These are phyloP conservation scores for Euphorbia celastroides DNA, from an alignment of 441 rosid species.

Conservation along the genomic window DNA sequence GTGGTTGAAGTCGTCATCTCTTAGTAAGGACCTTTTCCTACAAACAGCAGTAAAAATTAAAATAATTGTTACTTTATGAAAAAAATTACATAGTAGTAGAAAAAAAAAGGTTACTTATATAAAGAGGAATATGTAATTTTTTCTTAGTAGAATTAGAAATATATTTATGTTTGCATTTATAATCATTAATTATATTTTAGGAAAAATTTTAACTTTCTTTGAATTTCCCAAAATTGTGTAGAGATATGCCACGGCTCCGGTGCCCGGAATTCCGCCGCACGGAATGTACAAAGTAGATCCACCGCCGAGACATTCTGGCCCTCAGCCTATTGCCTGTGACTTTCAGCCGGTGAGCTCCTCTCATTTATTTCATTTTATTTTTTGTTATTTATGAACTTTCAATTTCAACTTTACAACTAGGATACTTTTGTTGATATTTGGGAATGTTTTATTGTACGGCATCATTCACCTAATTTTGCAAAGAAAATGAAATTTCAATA, in stretches of 20 bases:
- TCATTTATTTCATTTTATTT: conserved; percentile 7
- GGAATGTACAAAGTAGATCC: conserved; percentile 49
- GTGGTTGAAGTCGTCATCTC: too few relatives aligned
- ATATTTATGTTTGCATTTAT: background rate
- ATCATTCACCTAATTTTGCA: too few relatives aligned
- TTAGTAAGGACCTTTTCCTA: too few relatives aligned
- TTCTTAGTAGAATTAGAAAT: background rate
- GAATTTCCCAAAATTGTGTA: conserved; percentile 15
- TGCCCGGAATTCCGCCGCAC: conserved; percentile 45
- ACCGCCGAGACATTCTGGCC: conserved; percentile 28
- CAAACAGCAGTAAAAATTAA: too few relatives aligned
- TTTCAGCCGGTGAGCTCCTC: conserved; percentile 54
- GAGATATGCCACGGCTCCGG: conserved; percentile 53
- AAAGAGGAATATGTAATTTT: too few relatives aligned
- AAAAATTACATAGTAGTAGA: too few relatives aligned
- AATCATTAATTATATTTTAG: too few relatives aligned
- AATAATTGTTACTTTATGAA: too few relatives aligned
- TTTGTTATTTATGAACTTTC: background rate
- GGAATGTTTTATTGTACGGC: background rate
- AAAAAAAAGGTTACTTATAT: too few relatives aligned
- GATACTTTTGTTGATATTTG: background rate
- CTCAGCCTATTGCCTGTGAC: conserved; percentile 48
- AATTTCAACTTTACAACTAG: background rate
- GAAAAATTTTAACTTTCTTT: background rate
- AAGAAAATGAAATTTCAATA: too few relatives aligned